Evolutionary conservation across 768 basidiomycete species (phyloP).

Genomic region (Mycena sanguinolenta): DNA sequence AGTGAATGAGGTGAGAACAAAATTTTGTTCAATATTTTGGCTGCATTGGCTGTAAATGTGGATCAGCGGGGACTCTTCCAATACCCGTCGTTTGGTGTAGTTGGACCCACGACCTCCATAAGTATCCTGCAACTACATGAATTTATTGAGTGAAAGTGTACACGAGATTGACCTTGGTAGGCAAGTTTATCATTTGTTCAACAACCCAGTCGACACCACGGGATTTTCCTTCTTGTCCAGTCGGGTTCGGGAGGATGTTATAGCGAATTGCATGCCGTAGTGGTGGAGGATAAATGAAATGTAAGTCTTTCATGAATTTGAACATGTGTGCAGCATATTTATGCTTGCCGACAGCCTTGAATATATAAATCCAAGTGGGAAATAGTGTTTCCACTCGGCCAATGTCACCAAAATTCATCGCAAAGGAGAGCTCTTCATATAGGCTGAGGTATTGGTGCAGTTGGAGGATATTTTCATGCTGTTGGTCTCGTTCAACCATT

Average conservation of each 20-base stretch:
- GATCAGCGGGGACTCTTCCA: constrained; percentile 46
- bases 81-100: constrained; percentile 45
- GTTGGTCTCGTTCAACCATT: constrained; percentile 42
- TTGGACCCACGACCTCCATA: constrained; percentile 53
- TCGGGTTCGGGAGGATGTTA: constrained; percentile 51
- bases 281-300: constrained; percentile 41
- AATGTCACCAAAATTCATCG: constrained; percentile 51
- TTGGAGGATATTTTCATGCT: constrained; percentile 50
- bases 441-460: constrained; percentile 51
- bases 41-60: constrained; percentile 47
- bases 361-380: constrained; percentile 43
- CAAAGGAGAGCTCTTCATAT: constrained; percentile 54
- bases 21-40: constrained; percentile 42
- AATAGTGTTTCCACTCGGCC: constrained; percentile 44
- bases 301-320: constrained; percentile 44
- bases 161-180: neutral
- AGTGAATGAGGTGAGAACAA: constrained; percentile 44
- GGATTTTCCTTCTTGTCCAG: constrained; percentile 46
- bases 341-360: constrained; percentile 49
- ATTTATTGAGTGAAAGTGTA: neutral
- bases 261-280: constrained; percentile 26
- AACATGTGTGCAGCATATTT: constrained; percentile 49
- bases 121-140: constrained; percentile 24
- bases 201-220: constrained; percentile 54
- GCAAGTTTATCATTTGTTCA: constrained; percentile 46